Evolutionary conservation across 106 monocot species (phyloP).

Genomic region (Dendrobium huoshanense): DNA sequence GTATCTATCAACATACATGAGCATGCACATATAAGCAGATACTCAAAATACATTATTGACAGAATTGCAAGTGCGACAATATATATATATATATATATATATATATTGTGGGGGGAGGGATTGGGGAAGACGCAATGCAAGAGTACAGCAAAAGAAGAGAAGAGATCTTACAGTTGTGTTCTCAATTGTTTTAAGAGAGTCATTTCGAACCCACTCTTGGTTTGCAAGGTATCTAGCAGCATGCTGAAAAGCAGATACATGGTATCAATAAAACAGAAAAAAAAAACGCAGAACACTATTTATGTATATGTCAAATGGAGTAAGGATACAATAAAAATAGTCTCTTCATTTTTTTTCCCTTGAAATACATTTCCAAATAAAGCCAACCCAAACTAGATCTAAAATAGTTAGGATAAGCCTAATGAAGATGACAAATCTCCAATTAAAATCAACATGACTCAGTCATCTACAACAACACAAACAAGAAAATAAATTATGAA

Average conservation of each 20-base stretch:
- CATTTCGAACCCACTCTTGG: constrained; percentile 99
- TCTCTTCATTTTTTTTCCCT: neutral
- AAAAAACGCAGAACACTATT: neutral
- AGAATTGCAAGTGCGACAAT: neutral
- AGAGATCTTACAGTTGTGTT: constrained; percentile 75
- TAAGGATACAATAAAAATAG: neutral
- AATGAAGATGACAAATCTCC: neutral
- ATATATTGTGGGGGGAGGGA: too few relatives aligned
- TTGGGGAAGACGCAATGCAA: neutral
- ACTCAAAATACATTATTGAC: neutral
- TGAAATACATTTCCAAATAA: neutral
- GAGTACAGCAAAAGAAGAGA: neutral
- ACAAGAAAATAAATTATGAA: too few relatives aligned
- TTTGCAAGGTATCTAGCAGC: constrained; percentile 94
- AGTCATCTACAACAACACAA: too few relatives aligned
- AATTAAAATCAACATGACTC: neutral
- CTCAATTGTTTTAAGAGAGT: constrained; percentile 94
- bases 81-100: too few relatives aligned
- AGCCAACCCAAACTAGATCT: neutral
- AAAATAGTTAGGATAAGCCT: neutral
- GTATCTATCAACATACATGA: neutral
- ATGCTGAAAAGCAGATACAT: constrained; percentile 53
- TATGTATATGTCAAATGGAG: neutral
- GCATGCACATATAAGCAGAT: neutral
- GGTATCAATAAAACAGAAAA: neutral